phyloP scores from a whole-genome alignment of 768 basidiomycete species.

The Hysterangium stoloniferum region DNA sequence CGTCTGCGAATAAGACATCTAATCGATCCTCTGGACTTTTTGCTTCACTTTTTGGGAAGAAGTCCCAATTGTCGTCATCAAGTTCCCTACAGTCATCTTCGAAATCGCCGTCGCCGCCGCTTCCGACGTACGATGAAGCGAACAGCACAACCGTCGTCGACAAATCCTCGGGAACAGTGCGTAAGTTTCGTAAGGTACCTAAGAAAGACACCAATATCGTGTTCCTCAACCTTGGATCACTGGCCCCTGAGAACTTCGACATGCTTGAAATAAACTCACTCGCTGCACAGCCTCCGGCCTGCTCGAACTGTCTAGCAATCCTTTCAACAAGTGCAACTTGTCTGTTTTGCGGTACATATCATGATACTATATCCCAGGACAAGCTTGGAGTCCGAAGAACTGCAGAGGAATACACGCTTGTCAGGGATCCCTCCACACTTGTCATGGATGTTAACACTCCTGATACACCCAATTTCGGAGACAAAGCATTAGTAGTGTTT shows the following conservation, averaged over 20 bases:
- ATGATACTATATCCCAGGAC: not conserved
- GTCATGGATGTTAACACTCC: not conserved
- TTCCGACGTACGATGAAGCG: not conserved
- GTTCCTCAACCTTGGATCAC: conserved; percentile 1
- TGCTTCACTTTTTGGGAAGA: not conserved
- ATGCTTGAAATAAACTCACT: conserved; percentile 3
- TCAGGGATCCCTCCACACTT: not conserved
- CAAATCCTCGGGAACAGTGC: not conserved
- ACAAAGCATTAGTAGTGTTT: conserved; percentile 3
- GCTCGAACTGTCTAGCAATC: not conserved
- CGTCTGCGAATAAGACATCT: not conserved
- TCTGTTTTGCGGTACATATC: conserved; percentile 4
- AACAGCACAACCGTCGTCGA: not conserved
- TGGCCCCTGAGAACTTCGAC: conserved; percentile 5
- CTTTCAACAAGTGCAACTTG: not conserved
- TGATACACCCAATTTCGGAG: not conserved
- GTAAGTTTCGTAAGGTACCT: conserved; percentile 2
- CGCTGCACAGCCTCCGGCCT: not conserved
- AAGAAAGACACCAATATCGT: conserved; percentile 7
- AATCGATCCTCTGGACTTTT: not conserved
- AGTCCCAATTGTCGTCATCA: too few relatives aligned
- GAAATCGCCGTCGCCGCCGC: not conserved
- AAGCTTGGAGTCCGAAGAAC: not conserved
- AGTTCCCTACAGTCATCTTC: too few relatives aligned
- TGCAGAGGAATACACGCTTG: conserved; percentile 1